These are phyloP conservation scores for Cutaneotrichosporon cyanovorans DNA, from an alignment of 1,284 basidiomycete species.

Conservation along the genomic window DNA sequence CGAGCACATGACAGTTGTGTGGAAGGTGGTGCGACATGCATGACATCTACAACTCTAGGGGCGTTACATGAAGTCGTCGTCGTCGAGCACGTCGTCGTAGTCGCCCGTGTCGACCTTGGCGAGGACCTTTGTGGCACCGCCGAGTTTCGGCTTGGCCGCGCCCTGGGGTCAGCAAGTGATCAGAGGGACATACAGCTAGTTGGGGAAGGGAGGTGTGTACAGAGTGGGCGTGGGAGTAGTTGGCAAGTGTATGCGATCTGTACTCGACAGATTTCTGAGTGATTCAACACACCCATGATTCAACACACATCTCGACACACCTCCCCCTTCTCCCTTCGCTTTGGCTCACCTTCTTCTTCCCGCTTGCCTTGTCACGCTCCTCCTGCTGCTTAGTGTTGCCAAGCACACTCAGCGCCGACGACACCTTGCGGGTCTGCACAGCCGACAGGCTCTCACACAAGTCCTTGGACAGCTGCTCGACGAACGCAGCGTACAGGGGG, in stretches of 20 bases:
- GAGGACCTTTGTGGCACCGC: slow-evolving; percentile 54
- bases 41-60: background rate
- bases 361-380: slow-evolving; percentile 69
- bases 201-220: no score
- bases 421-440: slow-evolving; percentile 79
- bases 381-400: slow-evolving; percentile 92
- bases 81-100: slow-evolving; percentile 82
- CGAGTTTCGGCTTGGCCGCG: slow-evolving; percentile 65
- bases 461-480: slow-evolving; percentile 70
- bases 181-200: background rate
- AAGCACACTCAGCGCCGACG: slow-evolving; percentile 68
- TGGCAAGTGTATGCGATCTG: no score
- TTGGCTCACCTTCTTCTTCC: slow-evolving; percentile 69
- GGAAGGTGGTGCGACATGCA: no score
- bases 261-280: no score
- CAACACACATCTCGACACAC: no score
- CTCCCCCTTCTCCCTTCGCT: background rate
- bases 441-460: slow-evolving; percentile 69
- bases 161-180: slow-evolving; percentile 14
- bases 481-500: slow-evolving; percentile 70
- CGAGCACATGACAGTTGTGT: no score
- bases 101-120: slow-evolving; percentile 63
- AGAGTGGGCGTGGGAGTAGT: no score
- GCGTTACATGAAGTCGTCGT: slow-evolving; percentile 44
- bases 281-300: no score